These are phyloP conservation scores for Mortierella sp. DNA, from an alignment of 371 early-diverging fungal species.

Conservation along the genomic window DNA sequence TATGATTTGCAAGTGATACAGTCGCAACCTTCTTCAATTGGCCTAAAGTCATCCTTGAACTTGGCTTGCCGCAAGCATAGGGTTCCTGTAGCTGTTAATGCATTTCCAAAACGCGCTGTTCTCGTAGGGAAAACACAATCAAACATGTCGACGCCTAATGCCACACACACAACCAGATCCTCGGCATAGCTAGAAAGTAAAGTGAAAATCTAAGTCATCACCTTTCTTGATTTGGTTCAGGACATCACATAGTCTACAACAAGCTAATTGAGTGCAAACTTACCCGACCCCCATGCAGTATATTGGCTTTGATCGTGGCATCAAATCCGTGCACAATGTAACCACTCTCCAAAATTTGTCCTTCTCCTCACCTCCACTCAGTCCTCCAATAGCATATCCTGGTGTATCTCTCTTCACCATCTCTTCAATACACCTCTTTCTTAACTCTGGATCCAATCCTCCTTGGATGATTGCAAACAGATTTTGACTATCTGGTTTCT, in stretches of 20 bases:
- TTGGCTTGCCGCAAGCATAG: constrained; percentile 75
- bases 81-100: constrained; percentile 86
- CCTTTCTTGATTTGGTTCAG: background rate
- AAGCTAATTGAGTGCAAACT: background rate
- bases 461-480: constrained; percentile 98
- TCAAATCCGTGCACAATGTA: constrained; percentile 82
- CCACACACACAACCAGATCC: constrained; percentile 93
- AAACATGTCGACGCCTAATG: constrained; percentile 97
- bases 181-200: constrained; percentile 87
- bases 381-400: constrained; percentile 96
- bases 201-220: background rate
- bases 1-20: constrained; percentile 91
- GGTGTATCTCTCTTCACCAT: constrained; percentile 91
- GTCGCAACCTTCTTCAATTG: constrained; percentile 88
- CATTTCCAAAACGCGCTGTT: constrained; percentile 96
- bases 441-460: constrained; percentile 83
- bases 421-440: constrained; percentile 85
- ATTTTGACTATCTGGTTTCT: constrained; percentile 82
- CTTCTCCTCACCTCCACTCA: constrained; percentile 97
- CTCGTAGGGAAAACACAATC: constrained; percentile 98
- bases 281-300: constrained; percentile 99
- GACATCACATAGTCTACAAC: background rate
- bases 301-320: constrained; percentile 90
- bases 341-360: constrained; percentile 94
- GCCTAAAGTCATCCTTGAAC: constrained; percentile 75